These are phyloP conservation scores for Parastagonospora nodorum DNA, from an alignment of 2,329 filamentous ascomycete genomes.

Conservation along the genomic window DNA sequence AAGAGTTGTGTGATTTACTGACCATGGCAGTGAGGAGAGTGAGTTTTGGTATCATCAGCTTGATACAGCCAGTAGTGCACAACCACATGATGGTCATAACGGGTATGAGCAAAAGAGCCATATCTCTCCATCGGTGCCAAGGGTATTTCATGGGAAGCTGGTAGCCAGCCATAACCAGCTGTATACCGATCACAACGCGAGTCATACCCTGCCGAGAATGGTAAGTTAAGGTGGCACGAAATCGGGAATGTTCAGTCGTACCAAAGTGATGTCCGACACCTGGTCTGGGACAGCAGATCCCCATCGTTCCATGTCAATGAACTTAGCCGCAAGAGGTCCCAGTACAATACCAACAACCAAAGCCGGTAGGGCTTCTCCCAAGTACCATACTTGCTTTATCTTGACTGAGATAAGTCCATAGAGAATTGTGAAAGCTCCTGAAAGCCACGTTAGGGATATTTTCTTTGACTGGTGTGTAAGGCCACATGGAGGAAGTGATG, in stretches of 20 bases:
- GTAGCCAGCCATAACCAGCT: constrained; percentile 67
- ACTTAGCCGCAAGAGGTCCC: constrained; percentile 60
- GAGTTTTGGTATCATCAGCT: constrained; percentile 61
- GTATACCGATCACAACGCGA: constrained; percentile 66
- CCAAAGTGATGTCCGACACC: constrained; percentile 49
- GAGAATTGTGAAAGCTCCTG: constrained; percentile 55
- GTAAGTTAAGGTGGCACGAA: neutral
- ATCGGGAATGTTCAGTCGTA: constrained; percentile 21
- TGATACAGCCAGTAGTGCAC: constrained; percentile 60
- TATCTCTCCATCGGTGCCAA: constrained; percentile 56
- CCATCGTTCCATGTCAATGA: constrained; percentile 54
- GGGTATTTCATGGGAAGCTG: constrained; percentile 65
- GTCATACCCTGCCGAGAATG: constrained; percentile 51
- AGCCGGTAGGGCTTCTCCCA: constrained; percentile 58
- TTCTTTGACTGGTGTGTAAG: neutral
- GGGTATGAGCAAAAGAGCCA: constrained; percentile 61
- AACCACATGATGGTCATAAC: constrained; percentile 69
- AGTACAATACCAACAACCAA: constrained; percentile 60
- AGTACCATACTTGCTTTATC: constrained; percentile 59
- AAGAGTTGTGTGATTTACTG: neutral
- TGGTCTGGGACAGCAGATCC: constrained; percentile 40
- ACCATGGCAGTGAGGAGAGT: constrained; percentile 57
- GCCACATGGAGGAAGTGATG: neutral
- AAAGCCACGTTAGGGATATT: neutral
- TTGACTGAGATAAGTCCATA: constrained; percentile 60